Evolutionary conservation across 73 alveolate species (phyloP).

Genomic region (Tetrahymena malaccensis): DNA sequence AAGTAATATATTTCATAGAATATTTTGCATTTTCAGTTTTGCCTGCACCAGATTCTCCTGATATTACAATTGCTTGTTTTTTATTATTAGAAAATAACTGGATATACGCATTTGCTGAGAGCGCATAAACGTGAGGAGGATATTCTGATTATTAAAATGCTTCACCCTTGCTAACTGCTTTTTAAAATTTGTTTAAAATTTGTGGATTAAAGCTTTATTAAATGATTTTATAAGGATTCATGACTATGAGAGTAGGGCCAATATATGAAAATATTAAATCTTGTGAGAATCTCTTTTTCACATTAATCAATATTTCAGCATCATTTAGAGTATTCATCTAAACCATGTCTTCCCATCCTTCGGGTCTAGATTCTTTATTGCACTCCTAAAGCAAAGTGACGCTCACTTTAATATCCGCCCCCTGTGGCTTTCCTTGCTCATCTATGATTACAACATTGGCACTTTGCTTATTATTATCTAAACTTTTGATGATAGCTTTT

Average conservation of each 20-base stretch:
- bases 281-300: constrained; percentile 64
- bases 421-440: not conserved
- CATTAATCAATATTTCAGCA: constrained; percentile 69
- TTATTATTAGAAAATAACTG: constrained; percentile 61
- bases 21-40: constrained; percentile 98
- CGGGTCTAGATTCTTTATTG: not conserved
- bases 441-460: not conserved
- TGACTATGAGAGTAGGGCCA: constrained; percentile 88
- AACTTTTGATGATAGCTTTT: not conserved
- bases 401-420: not conserved
- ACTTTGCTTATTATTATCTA: not conserved
- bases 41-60: constrained; percentile 99
- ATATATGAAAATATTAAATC: constrained; percentile 90
- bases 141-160: constrained; percentile 5
- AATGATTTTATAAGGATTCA: constrained; percentile 88
- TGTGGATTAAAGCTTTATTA: constrained; percentile 66
- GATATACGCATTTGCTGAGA: constrained; percentile 75
- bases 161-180: constrained; percentile 10
- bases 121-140: constrained; percentile 90
- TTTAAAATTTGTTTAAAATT: constrained; percentile 11
- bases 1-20: constrained; percentile 84
- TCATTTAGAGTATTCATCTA: constrained; percentile 67
- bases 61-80: constrained; percentile 90
- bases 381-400: not conserved
- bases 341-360: constrained; percentile 69